A percentile compares a stretch with the other conserved stretches of the same genome.
Conservation (phyloP, 225 moss, liverwort and hornwort genomes). For the Thuidium tamariscinum region DNA sequence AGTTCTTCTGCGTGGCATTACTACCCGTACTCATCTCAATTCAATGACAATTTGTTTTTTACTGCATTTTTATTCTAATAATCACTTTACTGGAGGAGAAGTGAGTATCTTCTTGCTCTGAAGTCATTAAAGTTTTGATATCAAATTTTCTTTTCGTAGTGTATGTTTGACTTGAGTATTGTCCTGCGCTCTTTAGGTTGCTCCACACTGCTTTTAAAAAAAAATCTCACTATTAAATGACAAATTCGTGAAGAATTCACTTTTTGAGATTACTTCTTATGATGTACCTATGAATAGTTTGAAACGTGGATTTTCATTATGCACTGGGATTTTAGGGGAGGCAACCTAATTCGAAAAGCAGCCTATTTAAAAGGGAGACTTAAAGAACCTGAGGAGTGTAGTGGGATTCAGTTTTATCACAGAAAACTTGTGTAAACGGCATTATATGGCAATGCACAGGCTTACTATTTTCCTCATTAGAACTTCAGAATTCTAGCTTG, state of each 20-base stretch:
- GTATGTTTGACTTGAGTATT: background rate
- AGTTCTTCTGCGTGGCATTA: background rate
- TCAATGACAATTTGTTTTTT: background rate
- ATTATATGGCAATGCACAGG: too few species aligned
- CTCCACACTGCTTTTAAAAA: background rate
- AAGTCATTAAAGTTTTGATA: background rate
- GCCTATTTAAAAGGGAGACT: too few species aligned
- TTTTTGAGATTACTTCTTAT: background rate
- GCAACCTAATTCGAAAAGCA: too few species aligned
- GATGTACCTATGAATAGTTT: background rate
- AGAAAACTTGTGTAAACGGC: too few species aligned
- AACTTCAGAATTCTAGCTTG: too few species aligned
- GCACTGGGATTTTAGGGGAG: background rate
- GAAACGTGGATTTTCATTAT: background rate
- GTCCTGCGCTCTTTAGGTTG: background rate
- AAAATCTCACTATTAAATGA: too few species aligned
- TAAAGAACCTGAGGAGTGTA: too few species aligned
- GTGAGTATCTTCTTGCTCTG: background rate
- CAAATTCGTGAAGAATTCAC: background rate
- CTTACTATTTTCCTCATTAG: too few species aligned
- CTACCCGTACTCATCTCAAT: background rate
- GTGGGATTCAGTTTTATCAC: too few species aligned
- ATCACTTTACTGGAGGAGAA: background rate
- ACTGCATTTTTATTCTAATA: background rate
- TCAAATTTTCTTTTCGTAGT: background rate